A percentile compares a stretch with the other conserved stretches of the same genome.
Conservation (phyloP, 805 yeast species). For the Lipomyces yamanashiensis region DNA sequence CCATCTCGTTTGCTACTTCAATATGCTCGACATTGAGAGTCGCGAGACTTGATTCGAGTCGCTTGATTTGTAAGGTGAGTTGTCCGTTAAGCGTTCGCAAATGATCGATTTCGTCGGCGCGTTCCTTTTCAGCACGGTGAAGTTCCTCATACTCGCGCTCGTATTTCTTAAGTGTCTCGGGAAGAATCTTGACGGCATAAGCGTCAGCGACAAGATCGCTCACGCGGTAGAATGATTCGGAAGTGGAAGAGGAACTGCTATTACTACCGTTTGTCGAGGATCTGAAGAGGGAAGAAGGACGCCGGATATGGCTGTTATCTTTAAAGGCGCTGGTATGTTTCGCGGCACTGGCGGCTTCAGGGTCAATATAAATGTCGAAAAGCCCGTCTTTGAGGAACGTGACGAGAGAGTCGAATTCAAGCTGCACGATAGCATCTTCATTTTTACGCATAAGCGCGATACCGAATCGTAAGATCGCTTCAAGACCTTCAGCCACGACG, state of each 20-base stretch:
- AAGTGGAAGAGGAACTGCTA: slow-evolving; percentile 5
- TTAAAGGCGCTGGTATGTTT: too few species aligned
- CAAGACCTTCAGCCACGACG: slow-evolving; percentile 88
- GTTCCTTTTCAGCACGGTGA: slow-evolving; percentile 66
- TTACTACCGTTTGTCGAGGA: slow-evolving; percentile 5
- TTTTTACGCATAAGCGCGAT: slow-evolving; percentile 77
- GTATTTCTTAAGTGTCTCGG: slow-evolving; percentile 72
- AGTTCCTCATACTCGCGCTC: slow-evolving; percentile 75
- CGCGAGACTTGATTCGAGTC: slow-evolving; percentile 70
- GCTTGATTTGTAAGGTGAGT: slow-evolving; percentile 71
- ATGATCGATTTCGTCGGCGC: slow-evolving; percentile 63
- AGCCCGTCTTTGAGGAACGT: slow-evolving; percentile 78
- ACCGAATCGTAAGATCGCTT: slow-evolving; percentile 82
- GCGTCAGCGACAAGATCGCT: slow-evolving; percentile 81
- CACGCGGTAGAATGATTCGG: slow-evolving; percentile 56
- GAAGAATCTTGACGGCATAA: slow-evolving; percentile 70
- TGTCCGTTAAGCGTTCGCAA: slow-evolving; percentile 70
- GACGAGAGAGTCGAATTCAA: slow-evolving; percentile 77
- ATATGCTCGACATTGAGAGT: slow-evolving; percentile 81
- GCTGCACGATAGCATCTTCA: slow-evolving; percentile 58
- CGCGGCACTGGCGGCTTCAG: neutral
- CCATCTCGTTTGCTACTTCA: slow-evolving; percentile 84
- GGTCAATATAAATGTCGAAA: slow-evolving; percentile 67
- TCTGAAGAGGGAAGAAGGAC: slow-evolving; percentile 13
- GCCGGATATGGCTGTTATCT: neutral